Evolutionary conservation across 805 yeast species (phyloP), one percentile per base, ranked within the genome.

Genomic region (Candida multigemmis): DNA sequence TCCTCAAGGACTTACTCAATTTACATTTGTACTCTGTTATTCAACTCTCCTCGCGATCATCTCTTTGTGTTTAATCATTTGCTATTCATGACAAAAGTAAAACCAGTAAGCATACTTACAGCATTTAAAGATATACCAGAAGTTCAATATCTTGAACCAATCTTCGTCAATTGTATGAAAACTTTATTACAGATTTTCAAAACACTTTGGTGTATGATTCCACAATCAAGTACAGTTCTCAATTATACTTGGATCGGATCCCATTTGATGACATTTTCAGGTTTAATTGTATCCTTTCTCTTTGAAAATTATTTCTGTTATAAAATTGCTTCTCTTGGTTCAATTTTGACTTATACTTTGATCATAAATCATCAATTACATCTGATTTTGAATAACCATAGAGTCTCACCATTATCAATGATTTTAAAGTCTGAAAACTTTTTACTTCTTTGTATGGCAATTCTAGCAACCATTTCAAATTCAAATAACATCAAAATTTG

Each of bases 351-450:
- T 11, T 46, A 46, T 23, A n/a, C 34, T 2, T 23, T 45, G 21
- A 47, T 48, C 3, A 32, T 42, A 2, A 36, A 37, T 21, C 41
- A 41, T 9, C 46, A 44, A 24, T 21, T 30, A 4, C 14, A 23
- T 2, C 21, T 32, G 14, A 15, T 22, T 21, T n/a, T 23, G 5
- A 14, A 7, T 15, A 22, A 22, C 14, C 7, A 22, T 14, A 15
- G 11, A 8, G n/a, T 12, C n/a, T 12, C 37, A 13, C 50, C 50
- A 2, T 26, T 51, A 24, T 36, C 47, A 1, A 28, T 35, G 5
- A 21, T 52, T 12, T 30, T 53, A 20, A 37, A 42, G 19, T 46
- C 58, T 5, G 61, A 56, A 21, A 51, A 46, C 28, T 44, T 53
- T 14, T 44, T 41, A 18, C 35, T 55, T 8, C 36, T 55, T 16